A percentile compares a stretch with the other conserved stretches of the same genome.
Evolutionary conservation across 176 grass and related monocot species (phyloP).

Genomic region (Microstegium vimineum): DNA sequence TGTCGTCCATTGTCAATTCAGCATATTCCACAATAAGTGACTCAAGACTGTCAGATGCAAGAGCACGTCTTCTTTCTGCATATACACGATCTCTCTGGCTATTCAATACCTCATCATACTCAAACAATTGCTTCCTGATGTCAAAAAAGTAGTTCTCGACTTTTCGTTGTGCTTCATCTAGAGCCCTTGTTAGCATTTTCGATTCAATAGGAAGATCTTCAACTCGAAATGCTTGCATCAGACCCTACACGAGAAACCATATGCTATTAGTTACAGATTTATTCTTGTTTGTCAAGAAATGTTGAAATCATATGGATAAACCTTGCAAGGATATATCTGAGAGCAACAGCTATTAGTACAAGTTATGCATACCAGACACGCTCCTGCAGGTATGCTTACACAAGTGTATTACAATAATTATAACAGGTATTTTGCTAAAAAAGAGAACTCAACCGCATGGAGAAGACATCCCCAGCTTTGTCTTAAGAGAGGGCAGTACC

Average conservation of each 20-base stretch:
- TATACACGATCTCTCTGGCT: constrained; percentile 95
- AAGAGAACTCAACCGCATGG: not conserved
- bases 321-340: not conserved
- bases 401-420: not conserved
- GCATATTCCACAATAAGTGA: constrained; percentile 93
- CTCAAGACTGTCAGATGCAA: constrained; percentile 79
- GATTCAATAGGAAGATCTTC: constrained; percentile 99
- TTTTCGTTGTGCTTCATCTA: constrained; percentile 98
- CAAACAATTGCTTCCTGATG: constrained; percentile 93
- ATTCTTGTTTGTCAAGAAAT: not conserved
- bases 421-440: not conserved
- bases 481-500: not conserved
- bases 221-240: constrained; percentile 94
- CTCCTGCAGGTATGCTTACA: not conserved
- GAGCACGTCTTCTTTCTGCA: constrained; percentile 83
- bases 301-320: not conserved
- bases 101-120: constrained; percentile 98
- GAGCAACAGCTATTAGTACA: not conserved
- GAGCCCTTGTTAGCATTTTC: constrained; percentile 93
- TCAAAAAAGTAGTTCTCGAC: constrained; percentile 99
- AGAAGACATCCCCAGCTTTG: not conserved
- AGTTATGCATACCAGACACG: not conserved
- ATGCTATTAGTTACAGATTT: not conserved
- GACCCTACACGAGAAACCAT: constrained; percentile 47
- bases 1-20: constrained; percentile 97